Evolutionary conservation across 495 filamentous ascomycete species (phyloP).

Genomic region (Neurospora tetrasperma): DNA sequence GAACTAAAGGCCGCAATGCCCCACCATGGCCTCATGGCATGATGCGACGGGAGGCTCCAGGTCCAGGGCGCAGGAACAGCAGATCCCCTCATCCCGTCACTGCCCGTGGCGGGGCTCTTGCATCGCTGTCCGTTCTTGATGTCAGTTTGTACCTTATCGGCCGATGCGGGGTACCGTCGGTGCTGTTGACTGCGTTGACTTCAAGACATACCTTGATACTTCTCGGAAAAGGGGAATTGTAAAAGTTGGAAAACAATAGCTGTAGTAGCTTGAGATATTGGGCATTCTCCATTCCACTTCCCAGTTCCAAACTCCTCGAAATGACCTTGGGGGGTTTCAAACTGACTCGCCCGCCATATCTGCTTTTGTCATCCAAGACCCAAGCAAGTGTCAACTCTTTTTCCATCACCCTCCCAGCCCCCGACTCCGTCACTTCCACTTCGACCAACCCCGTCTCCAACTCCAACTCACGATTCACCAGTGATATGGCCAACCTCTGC

Average conservation of each 20-base stretch:
- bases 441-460: not conserved
- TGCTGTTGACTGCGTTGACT: not conserved
- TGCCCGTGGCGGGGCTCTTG: not conserved
- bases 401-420: not conserved
- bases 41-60: not conserved
- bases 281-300: not conserved
- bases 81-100: slow-evolving; percentile 1
- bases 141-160: not conserved
- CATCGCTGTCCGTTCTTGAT: not conserved
- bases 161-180: not conserved
- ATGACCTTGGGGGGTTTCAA: not conserved
- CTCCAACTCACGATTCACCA: not conserved
- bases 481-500: not conserved
- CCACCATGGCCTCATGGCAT: slow-evolving; percentile 1
- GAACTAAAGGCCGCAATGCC: not conserved
- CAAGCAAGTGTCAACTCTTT: not conserved
- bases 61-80: not conserved
- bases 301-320: not conserved
- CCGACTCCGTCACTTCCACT: not conserved
- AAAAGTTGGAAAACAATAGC: not conserved
- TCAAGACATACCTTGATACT: not conserved
- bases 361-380: not conserved
- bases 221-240: not conserved
- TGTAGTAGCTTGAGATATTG: not conserved
- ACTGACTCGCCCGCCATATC: not conserved